Conservation (phyloP, 805 yeast genomes). For the Kluyveromyces starmeri region DNA sequence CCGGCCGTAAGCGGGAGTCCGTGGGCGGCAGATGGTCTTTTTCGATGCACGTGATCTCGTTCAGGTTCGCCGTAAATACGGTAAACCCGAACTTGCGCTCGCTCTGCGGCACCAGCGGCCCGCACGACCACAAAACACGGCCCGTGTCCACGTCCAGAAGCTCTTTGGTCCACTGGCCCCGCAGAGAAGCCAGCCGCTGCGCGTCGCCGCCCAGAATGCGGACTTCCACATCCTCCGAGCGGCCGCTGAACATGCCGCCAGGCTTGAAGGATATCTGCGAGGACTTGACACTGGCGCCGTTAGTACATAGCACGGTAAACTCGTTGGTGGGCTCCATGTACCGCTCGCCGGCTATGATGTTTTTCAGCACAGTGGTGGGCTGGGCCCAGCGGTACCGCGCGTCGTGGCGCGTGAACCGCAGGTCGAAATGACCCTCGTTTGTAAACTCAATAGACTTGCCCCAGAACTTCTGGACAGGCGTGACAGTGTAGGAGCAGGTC, state of each 20-base stretch:
- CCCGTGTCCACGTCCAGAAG: constrained; percentile 33
- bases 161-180: constrained; percentile 81
- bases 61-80: constrained; percentile 68
- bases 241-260: constrained; percentile 74
- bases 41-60: constrained; percentile 71
- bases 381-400: constrained; percentile 70
- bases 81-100: constrained; percentile 78
- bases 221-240: constrained; percentile 63
- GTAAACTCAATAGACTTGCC: constrained; percentile 84
- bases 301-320: constrained; percentile 53
- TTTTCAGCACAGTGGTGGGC: constrained; percentile 76
- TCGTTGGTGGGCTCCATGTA: constrained; percentile 79
- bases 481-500: constrained; percentile 55
- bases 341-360: constrained; percentile 89
- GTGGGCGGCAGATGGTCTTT: constrained; percentile 61
- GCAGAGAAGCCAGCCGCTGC: constrained; percentile 16
- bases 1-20: constrained; percentile 88
- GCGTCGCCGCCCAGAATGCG: constrained; percentile 16
- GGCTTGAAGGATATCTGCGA: constrained; percentile 69
- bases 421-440: constrained; percentile 59
- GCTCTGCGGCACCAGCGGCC: constrained; percentile 49
- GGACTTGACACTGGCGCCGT: constrained; percentile 51
- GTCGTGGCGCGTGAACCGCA: constrained; percentile 50
- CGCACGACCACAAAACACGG: constrained; percentile 59
- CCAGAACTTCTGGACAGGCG: constrained; percentile 86